These are phyloP conservation scores for Tilletia horrida DNA, from an alignment of 1,284 basidiomycete genomes.

Conservation along the genomic window DNA sequence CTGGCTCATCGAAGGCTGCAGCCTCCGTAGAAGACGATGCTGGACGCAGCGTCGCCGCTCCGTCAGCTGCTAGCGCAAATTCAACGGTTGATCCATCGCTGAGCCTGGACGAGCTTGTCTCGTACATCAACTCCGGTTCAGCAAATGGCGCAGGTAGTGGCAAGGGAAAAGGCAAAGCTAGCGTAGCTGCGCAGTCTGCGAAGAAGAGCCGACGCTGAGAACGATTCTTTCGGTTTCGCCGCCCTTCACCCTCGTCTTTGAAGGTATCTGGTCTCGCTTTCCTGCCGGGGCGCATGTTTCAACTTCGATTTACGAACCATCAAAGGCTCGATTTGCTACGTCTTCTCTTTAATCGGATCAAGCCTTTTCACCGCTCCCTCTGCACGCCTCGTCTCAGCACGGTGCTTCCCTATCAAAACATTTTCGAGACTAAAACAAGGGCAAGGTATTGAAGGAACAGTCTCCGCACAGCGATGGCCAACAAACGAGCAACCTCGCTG, in stretches of 20 bases:
- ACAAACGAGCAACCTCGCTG: too few relatives aligned
- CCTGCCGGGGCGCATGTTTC: background rate
- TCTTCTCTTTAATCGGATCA: too few relatives aligned
- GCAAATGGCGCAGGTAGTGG: background rate
- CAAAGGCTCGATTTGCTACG: too few relatives aligned
- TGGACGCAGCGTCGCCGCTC: background rate
- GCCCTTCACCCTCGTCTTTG: too few relatives aligned
- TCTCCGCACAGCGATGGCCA: too few relatives aligned
- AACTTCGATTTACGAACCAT: too few relatives aligned
- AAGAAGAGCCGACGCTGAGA: background rate
- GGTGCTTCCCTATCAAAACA: too few relatives aligned
- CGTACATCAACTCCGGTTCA: conserved; percentile 15
- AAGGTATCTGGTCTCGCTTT: background rate
- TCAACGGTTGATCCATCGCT: background rate
- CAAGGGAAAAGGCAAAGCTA: conserved; percentile 6
- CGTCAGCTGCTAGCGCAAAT: background rate
- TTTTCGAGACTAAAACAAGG: too few relatives aligned
- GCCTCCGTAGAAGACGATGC: background rate
- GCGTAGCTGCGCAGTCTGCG: background rate
- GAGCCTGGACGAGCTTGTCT: conserved; percentile 13
- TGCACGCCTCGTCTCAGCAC: too few relatives aligned
- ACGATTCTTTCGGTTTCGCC: background rate
- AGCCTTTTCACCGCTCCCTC: too few relatives aligned
- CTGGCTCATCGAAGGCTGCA: background rate
- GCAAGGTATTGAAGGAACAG: too few relatives aligned